Evolutionary conservation across 768 basidiomycete species (phyloP), one percentile per base, ranked within the genome.

Genomic region (Mycena latifolia): DNA sequence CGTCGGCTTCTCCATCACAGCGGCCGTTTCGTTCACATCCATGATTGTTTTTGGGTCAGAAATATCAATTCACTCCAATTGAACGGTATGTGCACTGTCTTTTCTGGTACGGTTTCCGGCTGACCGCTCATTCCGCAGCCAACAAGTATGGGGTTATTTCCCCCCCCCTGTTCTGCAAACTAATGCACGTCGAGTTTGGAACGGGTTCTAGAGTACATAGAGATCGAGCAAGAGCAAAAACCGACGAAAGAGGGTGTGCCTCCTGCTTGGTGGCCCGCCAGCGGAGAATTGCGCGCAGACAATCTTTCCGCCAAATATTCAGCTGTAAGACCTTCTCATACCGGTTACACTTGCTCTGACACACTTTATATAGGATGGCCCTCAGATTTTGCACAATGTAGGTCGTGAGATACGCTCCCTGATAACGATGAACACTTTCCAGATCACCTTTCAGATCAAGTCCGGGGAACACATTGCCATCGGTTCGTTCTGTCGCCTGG

Each of bases 181-280:
- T 53, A 43, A 55, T 31, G 31, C 25, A 29, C 43, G 22, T 35
- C 31, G 65, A 59, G 85, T 62, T 61, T 85, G 51, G 82, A 88
- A 71, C 81, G 88, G 46, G 81, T 89, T 47, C 78, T 84, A 50
- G 84, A 84, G 50, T 89, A 88, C 70, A 73, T 89, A 39, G 74
- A 79, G n/a, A 86, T 88, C 45, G 87, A 88, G 54, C 85, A 86
- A 63, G 89, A 90, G 71, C 78, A 0, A 66, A 75, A 28, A 48
- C 55, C 61, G 66, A 76, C 8, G 83, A 83, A 3, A n/a, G 27
- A n/a, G 1, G 66, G 66, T 14, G 72, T 81, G n/a, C 89, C 89
- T 5, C 88, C 89, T 6, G 88, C 89, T 0, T 85, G 88, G 61
- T 90, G 89, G 89, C 89, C 89, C 5, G 79, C 88, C 1, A 85